Base-by-base conservation (phyloP, 2,329 filamentous ascomycete species). In the Aspergillus fijiensis region DNA sequence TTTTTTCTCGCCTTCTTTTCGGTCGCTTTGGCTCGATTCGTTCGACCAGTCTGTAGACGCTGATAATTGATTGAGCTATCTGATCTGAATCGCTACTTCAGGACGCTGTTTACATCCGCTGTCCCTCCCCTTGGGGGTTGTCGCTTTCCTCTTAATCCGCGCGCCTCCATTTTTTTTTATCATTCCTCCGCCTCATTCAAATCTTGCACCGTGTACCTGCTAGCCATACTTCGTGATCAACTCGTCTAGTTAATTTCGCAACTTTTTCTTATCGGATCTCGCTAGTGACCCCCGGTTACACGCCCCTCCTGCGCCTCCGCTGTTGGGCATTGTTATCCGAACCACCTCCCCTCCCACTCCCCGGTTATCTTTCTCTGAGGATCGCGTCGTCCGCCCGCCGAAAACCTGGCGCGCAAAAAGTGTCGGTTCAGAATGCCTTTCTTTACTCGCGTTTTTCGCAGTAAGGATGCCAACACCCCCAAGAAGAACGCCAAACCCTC, bases 361-460 rank as follows among this genome's bases (percentile, higher is more conserved):
- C 16, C 55, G 25, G 23, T 23, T 25, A 19, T 59, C 49, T 62
- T 42, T 55, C 48, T 25, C 62, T 60, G 42, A 21, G 60, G 56
- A 62, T 64, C 65, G 63, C 65, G 62, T 62, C 57, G 64, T 56
- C 61, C 59, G 50, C 52, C 53, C 60, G 57, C 58, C 51, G 54
- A 55, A 56, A 58, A 56, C 54, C 45, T 54, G 59, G 62, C 51
- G 57, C 55, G 57, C 54, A 52, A 60, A 45, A 45, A 45, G 39
- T 45, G 39, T 58, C 48, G 51, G 23, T 51, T 48, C 60, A 72
- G 63, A 51, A 85, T 86, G 83, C 79, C 84, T 58, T 85, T 86
- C 71, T 84, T 87, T 71, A 84, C 83, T 60, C 82, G 80, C 62
- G 81, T 84, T 60, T 85, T 94, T 77, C 92, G 91, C 82, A 84